phyloP scores from a whole-genome alignment of 2,329 filamentous ascomycete genomes.

The Beauveria sp. region DNA sequence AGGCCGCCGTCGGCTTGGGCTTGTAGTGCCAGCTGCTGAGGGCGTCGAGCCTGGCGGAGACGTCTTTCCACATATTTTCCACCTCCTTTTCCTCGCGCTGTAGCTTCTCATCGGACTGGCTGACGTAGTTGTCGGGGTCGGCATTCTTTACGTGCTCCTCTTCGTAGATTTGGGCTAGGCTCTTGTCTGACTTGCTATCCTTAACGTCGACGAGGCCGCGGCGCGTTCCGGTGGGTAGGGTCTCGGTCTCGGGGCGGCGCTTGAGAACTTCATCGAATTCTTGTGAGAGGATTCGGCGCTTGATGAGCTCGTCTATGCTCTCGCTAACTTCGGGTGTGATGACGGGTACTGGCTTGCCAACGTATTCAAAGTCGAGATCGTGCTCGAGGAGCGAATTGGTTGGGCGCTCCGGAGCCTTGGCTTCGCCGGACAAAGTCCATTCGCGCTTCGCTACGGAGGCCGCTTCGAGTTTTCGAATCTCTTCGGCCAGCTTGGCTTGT shows the following conservation, averaged over 20 bases:
- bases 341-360: slow-evolving; percentile 89
- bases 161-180: slow-evolving; percentile 89
- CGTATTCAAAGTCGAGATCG: slow-evolving; percentile 90
- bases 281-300: slow-evolving; percentile 78
- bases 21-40: slow-evolving; percentile 94
- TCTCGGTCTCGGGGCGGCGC: slow-evolving; percentile 67
- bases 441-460: slow-evolving; percentile 83
- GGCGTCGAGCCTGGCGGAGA: slow-evolving; percentile 74
- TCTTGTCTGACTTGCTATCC: slow-evolving; percentile 79
- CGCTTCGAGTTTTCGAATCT: slow-evolving; percentile 86
- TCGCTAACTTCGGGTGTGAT: slow-evolving; percentile 89
- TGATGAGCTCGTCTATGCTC: slow-evolving; percentile 88
- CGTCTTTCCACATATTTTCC: slow-evolving; percentile 71
- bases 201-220: slow-evolving; percentile 74
- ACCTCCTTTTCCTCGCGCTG: slow-evolving; percentile 79
- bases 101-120: slow-evolving; percentile 73
- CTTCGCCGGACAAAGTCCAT: slow-evolving; percentile 88
- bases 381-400: slow-evolving; percentile 89
- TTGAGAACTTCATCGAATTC: slow-evolving; percentile 90
- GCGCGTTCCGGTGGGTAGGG: slow-evolving; percentile 51
- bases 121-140: slow-evolving; percentile 73
- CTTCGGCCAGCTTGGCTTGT: slow-evolving; percentile 76
- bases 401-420: slow-evolving; percentile 71
- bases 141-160: slow-evolving; percentile 75
- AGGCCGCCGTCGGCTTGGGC: slow-evolving; percentile 75